Conservation (phyloP, 2,329 filamentous ascomycete genomes). For the Purpureocillium lavendulum region DNA sequence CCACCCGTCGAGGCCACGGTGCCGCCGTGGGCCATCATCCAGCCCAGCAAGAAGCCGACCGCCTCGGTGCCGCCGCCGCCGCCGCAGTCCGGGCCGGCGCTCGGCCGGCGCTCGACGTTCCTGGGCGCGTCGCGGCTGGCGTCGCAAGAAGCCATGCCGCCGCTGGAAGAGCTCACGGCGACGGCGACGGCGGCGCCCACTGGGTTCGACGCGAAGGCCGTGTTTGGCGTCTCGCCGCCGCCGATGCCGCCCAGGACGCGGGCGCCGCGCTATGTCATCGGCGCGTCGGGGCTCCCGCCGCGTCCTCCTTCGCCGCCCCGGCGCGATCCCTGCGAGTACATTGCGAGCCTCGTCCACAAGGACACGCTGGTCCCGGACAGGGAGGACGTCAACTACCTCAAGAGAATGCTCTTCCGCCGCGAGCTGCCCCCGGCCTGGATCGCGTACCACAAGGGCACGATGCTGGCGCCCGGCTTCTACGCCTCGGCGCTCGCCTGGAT, state of each 20-base stretch:
- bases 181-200: neutral
- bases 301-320: neutral
- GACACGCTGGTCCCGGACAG: too few species aligned
- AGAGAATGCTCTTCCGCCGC: constrained; percentile 13
- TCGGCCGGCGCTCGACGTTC: too few species aligned
- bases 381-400: constrained; percentile 11
- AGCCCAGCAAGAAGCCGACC: too few species aligned
- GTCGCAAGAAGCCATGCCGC: too few species aligned
- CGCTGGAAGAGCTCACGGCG: neutral
- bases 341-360: neutral
- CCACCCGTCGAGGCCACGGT: constrained; percentile 5
- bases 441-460: constrained; percentile 8
- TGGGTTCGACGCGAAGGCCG: too few species aligned
- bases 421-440: constrained; percentile 18
- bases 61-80: too few species aligned
- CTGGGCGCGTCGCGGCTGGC: too few species aligned
- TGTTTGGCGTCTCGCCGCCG: too few species aligned
- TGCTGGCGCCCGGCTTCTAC: constrained; percentile 15
- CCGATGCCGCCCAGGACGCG: too few species aligned
- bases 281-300: too few species aligned
- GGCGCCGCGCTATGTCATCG: too few species aligned
- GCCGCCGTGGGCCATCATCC: neutral
- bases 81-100: too few species aligned
- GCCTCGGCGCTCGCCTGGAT: constrained; percentile 23
- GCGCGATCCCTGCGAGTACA: neutral